A percentile compares a stretch with the other conserved stretches of the same genome.
These are phyloP conservation scores for Cytidiella melzeri DNA, from an alignment of 768 basidiomycete genomes.

Conservation along the genomic window DNA sequence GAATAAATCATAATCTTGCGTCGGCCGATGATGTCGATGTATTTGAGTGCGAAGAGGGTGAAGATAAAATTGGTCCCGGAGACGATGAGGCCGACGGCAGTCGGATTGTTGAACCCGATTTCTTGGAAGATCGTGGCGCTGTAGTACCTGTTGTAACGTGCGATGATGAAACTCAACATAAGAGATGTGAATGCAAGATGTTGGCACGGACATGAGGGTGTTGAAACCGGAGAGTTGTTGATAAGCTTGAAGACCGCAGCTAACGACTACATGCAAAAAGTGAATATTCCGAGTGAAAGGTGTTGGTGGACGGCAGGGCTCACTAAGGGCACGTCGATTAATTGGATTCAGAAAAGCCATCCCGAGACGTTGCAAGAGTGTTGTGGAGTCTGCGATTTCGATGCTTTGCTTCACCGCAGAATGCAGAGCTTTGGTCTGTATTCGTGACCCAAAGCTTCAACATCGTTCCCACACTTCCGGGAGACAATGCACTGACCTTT, in stretches of 20 bases:
- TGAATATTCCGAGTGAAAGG: background rate
- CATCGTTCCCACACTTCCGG: background rate
- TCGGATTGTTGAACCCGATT: conserved; percentile 79
- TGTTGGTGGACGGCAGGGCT: conserved; percentile 17
- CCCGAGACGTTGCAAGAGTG: conserved; percentile 46
- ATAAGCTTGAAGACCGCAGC: conserved; percentile 75
- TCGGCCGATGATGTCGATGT: conserved; percentile 67
- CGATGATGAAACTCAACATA: background rate
- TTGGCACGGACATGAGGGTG: conserved; percentile 49
- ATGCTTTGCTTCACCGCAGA: conserved; percentile 56
- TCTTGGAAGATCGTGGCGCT: conserved; percentile 68
- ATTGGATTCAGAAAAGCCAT: conserved; percentile 51
- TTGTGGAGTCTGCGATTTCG: conserved; percentile 55
- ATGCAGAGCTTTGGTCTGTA: conserved; percentile 29
- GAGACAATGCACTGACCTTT: conserved; percentile 37
- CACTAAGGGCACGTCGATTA: conserved; percentile 68
- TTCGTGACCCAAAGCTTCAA: conserved; percentile 40
- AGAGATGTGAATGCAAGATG: no score
- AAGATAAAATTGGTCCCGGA: conserved; percentile 77
- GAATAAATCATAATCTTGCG: conserved; percentile 66
- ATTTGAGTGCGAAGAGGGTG: conserved; percentile 68
- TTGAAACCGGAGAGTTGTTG: conserved; percentile 86
- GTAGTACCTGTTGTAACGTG: conserved; percentile 25
- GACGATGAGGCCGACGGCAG: conserved; percentile 73
- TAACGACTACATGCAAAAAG: conserved; percentile 44